These are phyloP conservation scores for Candida ulmi DNA, from an alignment of 805 yeast genomes.

Conservation along the genomic window DNA sequence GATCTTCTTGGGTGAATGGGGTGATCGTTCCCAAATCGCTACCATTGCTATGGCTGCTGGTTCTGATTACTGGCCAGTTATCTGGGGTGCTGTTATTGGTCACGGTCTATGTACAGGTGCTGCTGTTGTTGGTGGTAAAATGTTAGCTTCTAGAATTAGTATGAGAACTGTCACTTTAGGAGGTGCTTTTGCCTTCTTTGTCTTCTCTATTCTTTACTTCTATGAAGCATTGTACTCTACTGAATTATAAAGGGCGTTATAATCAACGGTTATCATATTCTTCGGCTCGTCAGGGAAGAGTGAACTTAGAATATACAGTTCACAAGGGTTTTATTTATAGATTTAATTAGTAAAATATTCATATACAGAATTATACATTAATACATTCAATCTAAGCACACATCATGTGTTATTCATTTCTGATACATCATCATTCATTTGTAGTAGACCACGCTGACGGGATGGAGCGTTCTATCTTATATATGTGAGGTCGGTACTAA, in stretches of 20 bases:
- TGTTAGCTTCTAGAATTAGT: slow-evolving; percentile 82
- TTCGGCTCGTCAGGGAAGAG: no score
- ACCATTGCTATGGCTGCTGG: slow-evolving; percentile 99
- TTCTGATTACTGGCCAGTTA: slow-evolving; percentile 82
- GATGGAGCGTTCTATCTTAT: no score
- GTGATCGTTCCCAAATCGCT: slow-evolving; percentile 96
- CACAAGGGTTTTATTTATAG: no score
- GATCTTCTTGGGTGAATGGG: slow-evolving; percentile 99
- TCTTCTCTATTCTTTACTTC: slow-evolving; percentile 78
- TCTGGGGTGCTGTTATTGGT: slow-evolving; percentile 84
- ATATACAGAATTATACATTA: no score
- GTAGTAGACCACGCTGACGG: no score
- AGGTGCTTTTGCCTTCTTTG: slow-evolving; percentile 81
- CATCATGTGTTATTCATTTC: no score
- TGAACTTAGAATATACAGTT: no score
- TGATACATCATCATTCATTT: no score
- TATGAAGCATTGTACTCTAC: slow-evolving; percentile 49
- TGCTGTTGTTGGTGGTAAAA: slow-evolving; percentile 92
- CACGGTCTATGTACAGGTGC: slow-evolving; percentile 82
- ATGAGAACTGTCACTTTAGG: slow-evolving; percentile 89
- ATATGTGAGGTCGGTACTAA: no score
- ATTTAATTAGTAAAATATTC: neutral
- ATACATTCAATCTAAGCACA: no score
- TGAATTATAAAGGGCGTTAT: slow-evolving; percentile 3
- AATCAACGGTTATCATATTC: no score